A percentile compares a stretch with the other conserved stretches of the same genome.
phyloP scores from a whole-genome alignment of 441 rosid species.

The Rhodomyrtus psidioides region DNA sequence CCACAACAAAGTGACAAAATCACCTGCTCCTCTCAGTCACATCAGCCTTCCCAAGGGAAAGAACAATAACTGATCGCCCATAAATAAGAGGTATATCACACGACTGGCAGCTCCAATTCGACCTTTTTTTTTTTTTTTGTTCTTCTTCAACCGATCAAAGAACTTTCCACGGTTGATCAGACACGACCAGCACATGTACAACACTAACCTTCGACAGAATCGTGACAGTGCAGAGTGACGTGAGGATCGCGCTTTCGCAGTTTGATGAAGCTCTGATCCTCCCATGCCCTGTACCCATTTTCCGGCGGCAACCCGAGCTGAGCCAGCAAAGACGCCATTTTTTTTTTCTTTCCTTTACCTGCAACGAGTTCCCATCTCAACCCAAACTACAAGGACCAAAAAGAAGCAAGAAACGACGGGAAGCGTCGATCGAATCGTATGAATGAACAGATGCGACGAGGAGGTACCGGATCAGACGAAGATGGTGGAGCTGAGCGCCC shows the following conservation, averaged over 20 bases:
- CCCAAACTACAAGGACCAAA: background rate
- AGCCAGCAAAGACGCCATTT: constrained; percentile 50
- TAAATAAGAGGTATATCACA: background rate
- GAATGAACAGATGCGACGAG: background rate
- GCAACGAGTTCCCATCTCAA: background rate
- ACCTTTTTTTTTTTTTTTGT: too few species aligned
- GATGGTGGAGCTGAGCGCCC: background rate
- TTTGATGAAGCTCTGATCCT: constrained; percentile 77
- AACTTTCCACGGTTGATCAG: background rate
- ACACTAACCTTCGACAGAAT: constrained; percentile 64
- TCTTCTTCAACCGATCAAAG: background rate
- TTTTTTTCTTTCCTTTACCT: background rate
- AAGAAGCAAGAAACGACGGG: background rate
- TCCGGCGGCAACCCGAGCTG: constrained; percentile 47
- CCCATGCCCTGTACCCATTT: constrained; percentile 57
- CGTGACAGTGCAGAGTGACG: constrained; percentile 85
- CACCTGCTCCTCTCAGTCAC: too few species aligned
- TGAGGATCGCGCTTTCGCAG: constrained; percentile 93
- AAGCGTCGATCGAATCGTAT: background rate
- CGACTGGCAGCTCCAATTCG: background rate
- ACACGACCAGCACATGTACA: background rate
- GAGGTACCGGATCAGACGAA: background rate
- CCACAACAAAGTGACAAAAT: too few species aligned
- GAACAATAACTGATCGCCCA: background rate
- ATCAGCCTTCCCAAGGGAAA: too few species aligned